Conservation (phyloP, 257 asterid genomes). For the Ocimum tenuiflorum region DNA sequence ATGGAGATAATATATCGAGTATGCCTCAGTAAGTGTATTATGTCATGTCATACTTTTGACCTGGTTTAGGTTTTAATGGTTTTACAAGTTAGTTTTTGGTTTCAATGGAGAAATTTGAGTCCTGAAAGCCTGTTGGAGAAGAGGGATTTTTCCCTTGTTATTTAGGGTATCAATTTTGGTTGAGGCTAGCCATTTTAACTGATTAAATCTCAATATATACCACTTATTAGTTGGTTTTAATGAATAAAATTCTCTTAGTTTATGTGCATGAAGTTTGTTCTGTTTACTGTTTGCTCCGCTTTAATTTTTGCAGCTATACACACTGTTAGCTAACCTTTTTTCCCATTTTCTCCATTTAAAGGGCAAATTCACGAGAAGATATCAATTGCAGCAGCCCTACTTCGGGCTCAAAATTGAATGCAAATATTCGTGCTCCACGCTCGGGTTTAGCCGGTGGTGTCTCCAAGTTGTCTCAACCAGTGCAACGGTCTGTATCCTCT, state of each 20-base stretch:
- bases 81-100: not conserved
- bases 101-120: not conserved
- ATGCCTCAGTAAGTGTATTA: constrained; percentile 3
- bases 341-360: constrained; percentile 22
- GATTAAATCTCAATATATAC: constrained; percentile 3
- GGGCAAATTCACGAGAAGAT: constrained; percentile 69
- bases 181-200: constrained; percentile 1
- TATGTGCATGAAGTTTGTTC: constrained; percentile 1
- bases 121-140: constrained; percentile 8
- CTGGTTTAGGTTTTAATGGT: constrained; percentile 1
- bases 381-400: constrained; percentile 78
- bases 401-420: constrained; percentile 66
- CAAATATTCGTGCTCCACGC: constrained; percentile 72
- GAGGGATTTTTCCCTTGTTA: not conserved
- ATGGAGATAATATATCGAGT: not conserved
- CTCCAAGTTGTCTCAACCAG: constrained; percentile 62
- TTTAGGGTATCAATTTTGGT: not conserved
- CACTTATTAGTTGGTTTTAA: constrained; percentile 2
- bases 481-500: constrained; percentile 43
- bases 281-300: not conserved
- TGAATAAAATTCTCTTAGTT: not conserved
- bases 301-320: not conserved
- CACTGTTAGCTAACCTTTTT: constrained; percentile 16
- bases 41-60: constrained; percentile 1
- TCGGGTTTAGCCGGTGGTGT: constrained; percentile 53